Conservation (phyloP, 2,329 filamentous ascomycete species). For the Aureobasidium uvarum region DNA sequence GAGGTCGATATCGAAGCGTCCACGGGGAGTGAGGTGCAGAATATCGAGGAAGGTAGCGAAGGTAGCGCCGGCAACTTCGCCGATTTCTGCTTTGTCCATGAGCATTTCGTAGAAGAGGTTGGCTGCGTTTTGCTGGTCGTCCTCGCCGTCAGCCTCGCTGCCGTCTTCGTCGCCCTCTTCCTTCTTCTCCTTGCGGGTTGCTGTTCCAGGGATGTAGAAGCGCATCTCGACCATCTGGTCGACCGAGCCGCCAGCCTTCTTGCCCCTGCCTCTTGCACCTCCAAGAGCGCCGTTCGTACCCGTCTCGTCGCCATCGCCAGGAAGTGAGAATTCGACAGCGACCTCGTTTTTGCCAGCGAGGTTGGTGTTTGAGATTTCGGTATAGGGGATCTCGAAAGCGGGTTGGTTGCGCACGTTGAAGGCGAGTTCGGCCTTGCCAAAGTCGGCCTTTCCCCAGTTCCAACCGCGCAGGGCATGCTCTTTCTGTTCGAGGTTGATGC, state of each 20-base stretch:
- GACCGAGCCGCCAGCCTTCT: constrained; percentile 81
- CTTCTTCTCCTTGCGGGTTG: constrained; percentile 67
- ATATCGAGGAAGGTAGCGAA: constrained; percentile 97
- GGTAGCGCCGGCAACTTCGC: constrained; percentile 96
- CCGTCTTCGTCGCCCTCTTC: constrained; percentile 72
- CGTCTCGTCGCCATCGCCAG: constrained; percentile 67
- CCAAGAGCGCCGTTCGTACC: constrained; percentile 71
- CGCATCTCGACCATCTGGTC: constrained; percentile 98
- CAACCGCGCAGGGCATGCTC: constrained; percentile 94
- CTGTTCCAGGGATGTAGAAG: constrained; percentile 94
- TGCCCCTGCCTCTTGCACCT: constrained; percentile 72
- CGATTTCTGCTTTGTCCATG: constrained; percentile 98
- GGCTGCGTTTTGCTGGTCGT: constrained; percentile 88
- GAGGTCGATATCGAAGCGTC: constrained; percentile 99
- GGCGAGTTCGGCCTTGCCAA: constrained; percentile 87
- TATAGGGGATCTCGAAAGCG: constrained; percentile 94
- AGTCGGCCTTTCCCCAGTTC: constrained; percentile 99
- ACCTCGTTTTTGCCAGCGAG: constrained; percentile 97
- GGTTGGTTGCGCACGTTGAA: constrained; percentile 98
- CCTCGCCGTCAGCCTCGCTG: constrained; percentile 54
- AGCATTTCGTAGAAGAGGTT: constrained; percentile 97
- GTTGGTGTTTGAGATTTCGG: constrained; percentile 97
- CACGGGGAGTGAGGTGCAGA: constrained; percentile 94
- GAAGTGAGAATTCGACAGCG: constrained; percentile 85
- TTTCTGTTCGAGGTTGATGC: constrained; percentile 83